A percentile compares a stretch with the other conserved stretches of the same genome.
phyloP scores from a whole-genome alignment of 805 yeast genomes.

The Wickerhamomyces rabaulensis region DNA sequence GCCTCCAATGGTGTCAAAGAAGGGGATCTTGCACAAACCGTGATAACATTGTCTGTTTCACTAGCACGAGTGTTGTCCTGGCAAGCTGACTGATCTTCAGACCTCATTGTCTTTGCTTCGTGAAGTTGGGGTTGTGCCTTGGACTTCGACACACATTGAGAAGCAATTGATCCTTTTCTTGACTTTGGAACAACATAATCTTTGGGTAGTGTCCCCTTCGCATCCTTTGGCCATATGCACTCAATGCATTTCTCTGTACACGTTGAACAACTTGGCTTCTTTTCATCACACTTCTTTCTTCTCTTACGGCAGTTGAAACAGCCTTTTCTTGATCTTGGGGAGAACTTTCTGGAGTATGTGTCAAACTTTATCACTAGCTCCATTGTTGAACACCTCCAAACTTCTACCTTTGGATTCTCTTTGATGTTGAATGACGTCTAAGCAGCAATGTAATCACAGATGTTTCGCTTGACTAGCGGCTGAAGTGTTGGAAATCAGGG shows the following conservation, averaged over 20 bases:
- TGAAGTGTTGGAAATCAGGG: no score
- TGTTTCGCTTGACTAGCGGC: no score
- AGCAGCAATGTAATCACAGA: no score
- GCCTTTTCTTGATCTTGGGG: slow-evolving; percentile 13
- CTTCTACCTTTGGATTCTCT: no score
- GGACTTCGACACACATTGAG: neutral
- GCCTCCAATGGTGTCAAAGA: neutral
- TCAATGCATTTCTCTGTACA: slow-evolving; percentile 32
- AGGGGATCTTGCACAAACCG: neutral
- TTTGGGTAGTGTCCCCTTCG: neutral
- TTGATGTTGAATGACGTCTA: no score
- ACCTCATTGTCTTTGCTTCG: no score
- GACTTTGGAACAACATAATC: neutral
- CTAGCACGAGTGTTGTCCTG: neutral
- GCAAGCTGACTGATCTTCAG: no score
- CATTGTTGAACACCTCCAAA: neutral
- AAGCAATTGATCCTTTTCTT: neutral
- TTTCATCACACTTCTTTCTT: slow-evolving; percentile 61
- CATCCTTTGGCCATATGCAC: slow-evolving; percentile 22
- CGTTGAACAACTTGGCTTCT: slow-evolving; percentile 35
- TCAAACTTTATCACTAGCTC: slow-evolving; percentile 6
- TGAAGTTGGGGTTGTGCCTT: neutral
- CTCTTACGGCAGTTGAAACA: slow-evolving; percentile 39
- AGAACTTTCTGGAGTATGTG: neutral
- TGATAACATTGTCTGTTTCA: neutral